Evolutionary conservation across 257 asterid species (phyloP).

Genomic region (Ehretia macrophylla): DNA sequence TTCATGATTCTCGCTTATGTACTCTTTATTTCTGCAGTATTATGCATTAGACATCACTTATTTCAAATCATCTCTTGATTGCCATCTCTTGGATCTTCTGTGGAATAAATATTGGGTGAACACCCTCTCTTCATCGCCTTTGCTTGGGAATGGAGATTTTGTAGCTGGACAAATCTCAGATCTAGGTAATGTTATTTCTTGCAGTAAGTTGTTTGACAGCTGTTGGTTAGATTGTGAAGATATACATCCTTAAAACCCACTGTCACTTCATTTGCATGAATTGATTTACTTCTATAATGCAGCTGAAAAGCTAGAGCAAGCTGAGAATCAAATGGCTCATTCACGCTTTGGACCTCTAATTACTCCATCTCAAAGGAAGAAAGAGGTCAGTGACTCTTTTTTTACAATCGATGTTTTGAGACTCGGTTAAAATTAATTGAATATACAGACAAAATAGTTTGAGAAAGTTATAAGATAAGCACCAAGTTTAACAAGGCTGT

Average conservation of each 20-base stretch:
- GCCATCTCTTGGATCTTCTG: constrained; percentile 83
- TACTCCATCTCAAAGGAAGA: constrained; percentile 73
- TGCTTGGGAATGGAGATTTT: constrained; percentile 97
- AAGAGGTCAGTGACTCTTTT: constrained; percentile 55
- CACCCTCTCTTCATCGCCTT: constrained; percentile 95
- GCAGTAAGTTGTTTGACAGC: neutral
- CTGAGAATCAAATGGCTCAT: constrained; percentile 89
- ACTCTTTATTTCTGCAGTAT: too few species aligned
- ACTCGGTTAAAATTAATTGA: too few species aligned
- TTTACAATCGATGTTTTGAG: too few species aligned
- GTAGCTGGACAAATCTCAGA: constrained; percentile 98
- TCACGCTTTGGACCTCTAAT: constrained; percentile 73
- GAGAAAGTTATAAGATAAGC: neutral
- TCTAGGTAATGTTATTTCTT: constrained; percentile 48
- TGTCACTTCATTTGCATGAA: neutral
- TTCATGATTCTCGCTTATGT: too few species aligned
- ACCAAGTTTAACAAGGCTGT: too few species aligned
- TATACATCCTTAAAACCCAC: neutral
- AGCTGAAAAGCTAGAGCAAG: constrained; percentile 99
- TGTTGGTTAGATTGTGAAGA: neutral
- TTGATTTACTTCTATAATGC: constrained; percentile 15
- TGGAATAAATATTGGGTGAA: constrained; percentile 99
- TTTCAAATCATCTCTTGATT: constrained; percentile 90
- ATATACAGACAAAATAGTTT: too few species aligned
- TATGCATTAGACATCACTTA: constrained; percentile 93